Base-by-base conservation (phyloP, 805 yeast species). In the Lipomyces spencermartinsiae region DNA sequence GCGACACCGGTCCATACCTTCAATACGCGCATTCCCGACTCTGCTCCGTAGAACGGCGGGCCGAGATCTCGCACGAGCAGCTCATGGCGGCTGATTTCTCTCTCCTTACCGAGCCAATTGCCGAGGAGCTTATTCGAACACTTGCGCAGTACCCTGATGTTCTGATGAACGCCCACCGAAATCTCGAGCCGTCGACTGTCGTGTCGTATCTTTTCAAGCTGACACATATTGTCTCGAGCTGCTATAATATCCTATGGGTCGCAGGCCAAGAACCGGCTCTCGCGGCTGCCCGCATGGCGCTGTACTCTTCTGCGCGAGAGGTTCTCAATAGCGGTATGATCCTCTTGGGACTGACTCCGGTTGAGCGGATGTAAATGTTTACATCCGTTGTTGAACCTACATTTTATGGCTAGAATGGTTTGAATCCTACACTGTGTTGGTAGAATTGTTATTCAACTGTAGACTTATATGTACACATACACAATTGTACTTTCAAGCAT, bases 11-110 rank as follows among this genome's bases (percentile, higher is more conserved):
- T 78, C 98, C 99, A 68, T 95, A 95, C 82, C 85, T 95, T 79
- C 99, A 95, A 81, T 95, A 95, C 78, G 98, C 99, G 57, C 99
- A 95, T 82, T 93, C 98, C 25, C 91, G 99, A 81, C 87, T 95
- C 78, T 87, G 96, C 81, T 93, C 98, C 6, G 93, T 95, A 75
- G 93, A 92, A 81, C 90, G 98, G 83, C 92, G 91, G 75, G 87
- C 97, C 25, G 70, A 66, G 4, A 59, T 68, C 53, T 53, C 71
- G 22, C 69, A 65, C 56, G 74, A 72, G 60, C 76, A 77, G 59
- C 74, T 79, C 59, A 62, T 68, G 58, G 82, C 80, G 35, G 84
- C 89, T 62, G 86, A 91, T 78, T 84, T 82, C 75, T 81, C 85
- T 37, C 82, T 90, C 73, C 83, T 92, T 76, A 83, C 84, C 4